phyloP scores from a whole-genome alignment of 1,139 yeast genomes.

The Candida dubliniensis region DNA sequence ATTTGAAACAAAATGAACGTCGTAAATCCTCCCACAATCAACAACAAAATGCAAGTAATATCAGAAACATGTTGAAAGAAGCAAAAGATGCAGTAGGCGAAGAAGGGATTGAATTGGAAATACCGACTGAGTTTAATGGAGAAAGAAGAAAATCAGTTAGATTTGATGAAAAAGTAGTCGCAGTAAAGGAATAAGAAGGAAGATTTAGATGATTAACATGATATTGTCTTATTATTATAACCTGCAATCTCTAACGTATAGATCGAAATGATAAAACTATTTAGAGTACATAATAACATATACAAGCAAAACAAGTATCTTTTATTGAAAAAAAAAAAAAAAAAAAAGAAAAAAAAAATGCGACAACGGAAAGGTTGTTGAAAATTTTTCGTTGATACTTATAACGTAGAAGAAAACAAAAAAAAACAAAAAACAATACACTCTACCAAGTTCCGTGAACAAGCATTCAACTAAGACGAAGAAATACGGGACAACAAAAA shows the following conservation, averaged over 20 bases:
- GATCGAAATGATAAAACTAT: not conserved
- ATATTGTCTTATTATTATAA: too few relatives aligned
- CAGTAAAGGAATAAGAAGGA: slow-evolving; percentile 19
- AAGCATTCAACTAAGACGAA: too few relatives aligned
- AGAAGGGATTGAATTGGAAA: slow-evolving; percentile 48
- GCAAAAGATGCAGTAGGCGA: slow-evolving; percentile 36
- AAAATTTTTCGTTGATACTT: not conserved
- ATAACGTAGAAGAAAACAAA: slow-evolving; percentile 1
- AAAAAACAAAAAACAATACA: slow-evolving; percentile 3
- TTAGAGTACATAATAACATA: not conserved
- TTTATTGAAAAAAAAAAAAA: not conserved
- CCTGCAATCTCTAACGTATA: too few relatives aligned
- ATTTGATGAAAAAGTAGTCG: slow-evolving; percentile 61
- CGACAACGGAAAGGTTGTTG: slow-evolving; percentile 3
- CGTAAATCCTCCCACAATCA: slow-evolving; percentile 31
- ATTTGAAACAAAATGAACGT: slow-evolving; percentile 41
- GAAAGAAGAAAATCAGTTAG: slow-evolving; percentile 72
- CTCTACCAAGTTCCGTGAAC: too few relatives aligned
- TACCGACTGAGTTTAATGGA: slow-evolving; percentile 37
- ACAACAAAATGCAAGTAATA: slow-evolving; percentile 31
- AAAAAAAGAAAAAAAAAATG: slow-evolving; percentile 4
- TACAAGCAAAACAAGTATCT: not conserved
- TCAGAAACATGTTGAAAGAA: slow-evolving; percentile 47
- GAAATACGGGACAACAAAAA: too few relatives aligned
- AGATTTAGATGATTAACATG: not conserved